phyloP scores from a whole-genome alignment of 2,329 filamentous ascomycete genomes.

The Aaosphaeria pasadenensis region DNA sequence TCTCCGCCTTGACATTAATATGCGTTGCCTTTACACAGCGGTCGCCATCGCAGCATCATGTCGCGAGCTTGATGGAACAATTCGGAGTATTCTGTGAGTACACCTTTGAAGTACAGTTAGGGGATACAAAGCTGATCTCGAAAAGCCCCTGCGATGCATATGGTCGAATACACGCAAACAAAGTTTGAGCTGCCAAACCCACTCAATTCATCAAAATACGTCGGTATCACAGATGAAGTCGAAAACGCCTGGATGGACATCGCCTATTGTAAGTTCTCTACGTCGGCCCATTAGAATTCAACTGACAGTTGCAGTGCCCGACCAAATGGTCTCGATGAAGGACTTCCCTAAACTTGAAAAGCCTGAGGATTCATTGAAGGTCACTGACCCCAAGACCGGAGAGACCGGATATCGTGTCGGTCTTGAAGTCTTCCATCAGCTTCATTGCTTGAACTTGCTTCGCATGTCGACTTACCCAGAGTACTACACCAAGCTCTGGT shows the following conservation, averaged over 20 bases:
- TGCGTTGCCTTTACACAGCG: conserved; percentile 31
- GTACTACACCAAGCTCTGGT: conserved; percentile 25
- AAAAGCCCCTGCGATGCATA: conserved; percentile 25
- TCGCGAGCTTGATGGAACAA: conserved; percentile 30
- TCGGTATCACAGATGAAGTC: conserved; percentile 56
- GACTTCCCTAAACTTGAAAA: conserved; percentile 56
- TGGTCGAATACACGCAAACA: conserved; percentile 22
- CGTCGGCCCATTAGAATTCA: neutral
- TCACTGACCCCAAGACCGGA: conserved; percentile 55
- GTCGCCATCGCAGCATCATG: conserved; percentile 17
- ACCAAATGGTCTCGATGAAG: conserved; percentile 57
- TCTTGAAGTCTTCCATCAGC: conserved; percentile 56
- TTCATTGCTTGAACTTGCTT: conserved; percentile 36
- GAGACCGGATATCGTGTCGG: conserved; percentile 59
- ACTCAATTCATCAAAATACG: conserved; percentile 41
- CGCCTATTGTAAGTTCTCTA: conserved; percentile 40
- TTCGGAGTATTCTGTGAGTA: conserved; percentile 27
- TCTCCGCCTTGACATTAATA: conserved; percentile 27
- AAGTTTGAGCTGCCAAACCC: conserved; percentile 27
- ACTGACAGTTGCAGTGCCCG: conserved; percentile 47
- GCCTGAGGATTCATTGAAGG: conserved; percentile 51
- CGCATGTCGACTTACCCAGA: conserved; percentile 33
- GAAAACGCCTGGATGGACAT: conserved; percentile 58
- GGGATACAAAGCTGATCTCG: conserved; percentile 1
- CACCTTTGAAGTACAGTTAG: neutral